Evolutionary conservation across 768 basidiomycete species (phyloP).

Genomic region (Coprinopsis cinerea): DNA sequence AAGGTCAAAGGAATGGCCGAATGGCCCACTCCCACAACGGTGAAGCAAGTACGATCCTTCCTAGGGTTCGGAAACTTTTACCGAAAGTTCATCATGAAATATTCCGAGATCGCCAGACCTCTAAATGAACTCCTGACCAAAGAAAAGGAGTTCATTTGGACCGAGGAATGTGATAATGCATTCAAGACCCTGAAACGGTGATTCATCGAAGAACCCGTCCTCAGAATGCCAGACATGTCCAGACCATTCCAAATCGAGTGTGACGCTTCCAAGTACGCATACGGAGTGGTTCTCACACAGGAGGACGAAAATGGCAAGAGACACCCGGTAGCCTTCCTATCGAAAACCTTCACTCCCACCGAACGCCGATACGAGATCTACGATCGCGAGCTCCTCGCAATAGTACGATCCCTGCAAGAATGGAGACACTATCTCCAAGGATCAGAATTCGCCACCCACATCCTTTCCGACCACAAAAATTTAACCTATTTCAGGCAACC

Average conservation of each 20-base stretch:
- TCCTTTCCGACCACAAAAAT: too few relatives aligned
- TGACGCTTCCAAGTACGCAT: conserved; percentile 1
- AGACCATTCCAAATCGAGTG: conserved; percentile 7
- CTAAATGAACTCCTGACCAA: conserved; percentile 24
- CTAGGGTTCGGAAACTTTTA: conserved; percentile 44
- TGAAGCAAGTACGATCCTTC: conserved; percentile 32
- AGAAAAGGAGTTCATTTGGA: conserved; percentile 15
- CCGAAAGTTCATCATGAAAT: conserved; percentile 28
- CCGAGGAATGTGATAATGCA: too few relatives aligned
- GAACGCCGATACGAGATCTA: too few relatives aligned
- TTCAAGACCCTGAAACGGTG: conserved; percentile 23
- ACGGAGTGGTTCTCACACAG: conserved; percentile 13
- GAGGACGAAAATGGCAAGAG: background rate
- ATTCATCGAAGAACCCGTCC: background rate
- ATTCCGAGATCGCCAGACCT: conserved; percentile 20
- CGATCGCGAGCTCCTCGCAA: too few relatives aligned
- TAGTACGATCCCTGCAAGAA: too few relatives aligned
- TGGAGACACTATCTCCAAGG: too few relatives aligned
- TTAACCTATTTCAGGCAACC: too few relatives aligned
- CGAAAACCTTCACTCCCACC: too few relatives aligned
- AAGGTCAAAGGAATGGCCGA: too few relatives aligned
- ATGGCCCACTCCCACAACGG: too few relatives aligned
- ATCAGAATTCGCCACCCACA: too few relatives aligned
- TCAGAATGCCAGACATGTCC: background rate
- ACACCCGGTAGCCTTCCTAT: too few relatives aligned